A percentile compares a stretch with the other conserved stretches of the same genome.
These are phyloP conservation scores for Plantago ovata DNA, from an alignment of 257 asterid genomes.

Conservation along the genomic window DNA sequence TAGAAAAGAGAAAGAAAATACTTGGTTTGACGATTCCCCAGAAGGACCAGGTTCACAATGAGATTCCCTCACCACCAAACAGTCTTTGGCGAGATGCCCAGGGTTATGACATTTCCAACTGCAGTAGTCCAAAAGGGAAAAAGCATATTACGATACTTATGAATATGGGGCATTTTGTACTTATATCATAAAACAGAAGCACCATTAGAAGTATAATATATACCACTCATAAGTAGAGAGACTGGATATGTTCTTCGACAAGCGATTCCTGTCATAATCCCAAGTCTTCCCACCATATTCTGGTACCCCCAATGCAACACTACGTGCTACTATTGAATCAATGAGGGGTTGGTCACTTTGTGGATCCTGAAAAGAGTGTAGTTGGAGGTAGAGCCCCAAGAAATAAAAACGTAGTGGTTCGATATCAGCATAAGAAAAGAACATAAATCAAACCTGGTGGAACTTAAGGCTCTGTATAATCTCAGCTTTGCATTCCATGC, in stretches of 20 bases:
- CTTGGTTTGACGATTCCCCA: slow-evolving; percentile 34
- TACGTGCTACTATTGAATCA: slow-evolving; percentile 35
- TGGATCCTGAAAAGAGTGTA: slow-evolving; percentile 35
- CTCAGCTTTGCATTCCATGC: slow-evolving; percentile 77
- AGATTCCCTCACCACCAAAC: slow-evolving; percentile 60
- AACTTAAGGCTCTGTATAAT: slow-evolving; percentile 43
- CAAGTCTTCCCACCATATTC: slow-evolving; percentile 62
- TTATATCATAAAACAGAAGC: background rate
- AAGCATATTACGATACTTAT: background rate
- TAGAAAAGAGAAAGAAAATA: slow-evolving; percentile 9
- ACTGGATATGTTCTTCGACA: slow-evolving; percentile 65
- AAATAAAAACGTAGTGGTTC: slow-evolving; percentile 9
- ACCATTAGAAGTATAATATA: slow-evolving; percentile 20
- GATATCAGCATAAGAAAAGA: slow-evolving; percentile 6
- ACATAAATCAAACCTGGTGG: slow-evolving; percentile 40
- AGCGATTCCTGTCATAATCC: slow-evolving; percentile 55
- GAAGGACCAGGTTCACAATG: slow-evolving; percentile 24
- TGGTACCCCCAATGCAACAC: slow-evolving; percentile 48
- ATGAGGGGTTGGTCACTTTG: slow-evolving; percentile 23
- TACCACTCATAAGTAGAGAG: slow-evolving; percentile 78
- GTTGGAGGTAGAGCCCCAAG: background rate
- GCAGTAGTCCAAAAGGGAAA: slow-evolving; percentile 25
- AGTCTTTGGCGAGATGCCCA: slow-evolving; percentile 92
- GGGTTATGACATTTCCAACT: slow-evolving; percentile 89
- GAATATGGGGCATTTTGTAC: background rate